phyloP scores from a whole-genome alignment of 2,329 filamentous ascomycete species.

The Fusarium mundagurra region DNA sequence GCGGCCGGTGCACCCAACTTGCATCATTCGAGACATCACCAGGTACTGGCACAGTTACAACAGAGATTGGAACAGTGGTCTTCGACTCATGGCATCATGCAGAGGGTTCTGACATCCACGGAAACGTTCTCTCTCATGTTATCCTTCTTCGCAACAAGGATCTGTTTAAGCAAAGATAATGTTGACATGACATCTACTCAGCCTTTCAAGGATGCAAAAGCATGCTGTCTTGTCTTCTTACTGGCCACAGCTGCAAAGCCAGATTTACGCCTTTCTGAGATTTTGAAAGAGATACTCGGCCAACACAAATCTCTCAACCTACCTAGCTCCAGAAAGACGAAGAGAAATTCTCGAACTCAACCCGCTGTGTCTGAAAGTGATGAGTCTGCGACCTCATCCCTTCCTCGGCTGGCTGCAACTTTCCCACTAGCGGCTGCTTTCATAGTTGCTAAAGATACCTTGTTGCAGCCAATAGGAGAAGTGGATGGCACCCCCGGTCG shows the following conservation, averaged over 20 bases:
- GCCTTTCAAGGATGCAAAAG: slow-evolving; percentile 32
- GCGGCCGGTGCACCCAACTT: slow-evolving; percentile 18
- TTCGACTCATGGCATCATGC: slow-evolving; percentile 23
- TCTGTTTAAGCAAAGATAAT: slow-evolving; percentile 25
- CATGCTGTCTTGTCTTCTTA: slow-evolving; percentile 38
- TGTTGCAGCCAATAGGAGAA: slow-evolving; percentile 28
- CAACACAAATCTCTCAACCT: not conserved
- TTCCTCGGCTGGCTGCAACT: slow-evolving; percentile 32
- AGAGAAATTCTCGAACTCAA: not conserved
- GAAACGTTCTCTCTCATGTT: slow-evolving; percentile 25
- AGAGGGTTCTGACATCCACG: slow-evolving; percentile 5
- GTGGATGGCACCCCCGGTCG: slow-evolving; percentile 3
- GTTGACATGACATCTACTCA: slow-evolving; percentile 7
- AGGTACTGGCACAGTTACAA: slow-evolving; percentile 23
- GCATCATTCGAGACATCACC: not conserved
- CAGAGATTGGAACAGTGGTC: slow-evolving; percentile 39
- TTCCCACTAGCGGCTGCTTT: slow-evolving; percentile 41
- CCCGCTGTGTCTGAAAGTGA: slow-evolving; percentile 1
- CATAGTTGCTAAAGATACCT: slow-evolving; percentile 25
- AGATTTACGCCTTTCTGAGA: slow-evolving; percentile 18
- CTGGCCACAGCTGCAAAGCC: slow-evolving; percentile 30
- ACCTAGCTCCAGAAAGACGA: not conserved
- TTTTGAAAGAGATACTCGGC: slow-evolving; percentile 27
- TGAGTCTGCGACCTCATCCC: slow-evolving; percentile 3
- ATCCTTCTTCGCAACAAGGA: slow-evolving; percentile 38